Conservation (phyloP, 345 rosid species). For the Camelina laxa region DNA sequence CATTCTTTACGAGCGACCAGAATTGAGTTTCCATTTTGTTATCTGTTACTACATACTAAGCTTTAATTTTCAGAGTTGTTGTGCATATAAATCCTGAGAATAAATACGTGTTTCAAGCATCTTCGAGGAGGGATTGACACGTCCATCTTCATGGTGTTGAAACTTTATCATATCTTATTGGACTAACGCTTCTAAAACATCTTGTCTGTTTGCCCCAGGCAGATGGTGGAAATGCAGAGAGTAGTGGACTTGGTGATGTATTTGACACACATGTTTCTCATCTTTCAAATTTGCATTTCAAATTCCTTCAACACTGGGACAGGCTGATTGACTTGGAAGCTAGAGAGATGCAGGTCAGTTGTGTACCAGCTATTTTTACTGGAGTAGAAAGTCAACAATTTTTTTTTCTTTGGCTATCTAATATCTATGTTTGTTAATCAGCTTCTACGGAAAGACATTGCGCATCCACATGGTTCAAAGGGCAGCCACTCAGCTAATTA, state of each 20-base stretch:
- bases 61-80: constrained; percentile 10
- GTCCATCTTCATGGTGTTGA: constrained; percentile 29
- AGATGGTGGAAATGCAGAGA: constrained; percentile 76
- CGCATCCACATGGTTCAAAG: constrained; percentile 56
- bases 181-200: constrained; percentile 17
- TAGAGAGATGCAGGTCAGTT: constrained; percentile 77
- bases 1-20: constrained; percentile 21
- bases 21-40: neutral
- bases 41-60: constrained; percentile 16
- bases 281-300: constrained; percentile 65
- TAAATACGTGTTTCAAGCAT: constrained; percentile 17
- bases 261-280: constrained; percentile 72
- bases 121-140: constrained; percentile 5
- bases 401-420: constrained; percentile 21
- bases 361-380: constrained; percentile 5
- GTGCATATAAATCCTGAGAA: constrained; percentile 22
- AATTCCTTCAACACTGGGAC: constrained; percentile 81
- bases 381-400: neutral
- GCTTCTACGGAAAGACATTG: constrained; percentile 65
- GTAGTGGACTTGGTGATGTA: constrained; percentile 83
- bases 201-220: constrained; percentile 60
- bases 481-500: constrained; percentile 48
- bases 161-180: constrained; percentile 23
- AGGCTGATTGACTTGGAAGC: constrained; percentile 88
- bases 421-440: constrained; percentile 47